Evolutionary conservation across 2,329 filamentous ascomycete species (phyloP).

Genomic region (Elsinoe ampelina): DNA sequence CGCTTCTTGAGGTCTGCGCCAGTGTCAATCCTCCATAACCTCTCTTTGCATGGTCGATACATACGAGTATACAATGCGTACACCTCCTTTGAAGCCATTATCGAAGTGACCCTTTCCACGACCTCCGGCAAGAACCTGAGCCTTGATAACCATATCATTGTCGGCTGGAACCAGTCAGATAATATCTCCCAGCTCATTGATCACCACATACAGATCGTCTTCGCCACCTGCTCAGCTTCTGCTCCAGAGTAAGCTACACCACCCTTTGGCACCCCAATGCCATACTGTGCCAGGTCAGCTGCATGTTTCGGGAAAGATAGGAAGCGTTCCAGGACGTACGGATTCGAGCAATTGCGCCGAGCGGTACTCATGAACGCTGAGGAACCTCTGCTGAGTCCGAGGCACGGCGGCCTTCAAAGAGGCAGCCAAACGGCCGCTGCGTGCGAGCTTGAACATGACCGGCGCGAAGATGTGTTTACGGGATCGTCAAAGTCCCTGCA

Average conservation of each 20-base stretch:
- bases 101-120: slow-evolving; percentile 97
- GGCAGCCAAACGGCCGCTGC: slow-evolving; percentile 70
- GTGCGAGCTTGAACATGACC: slow-evolving; percentile 77
- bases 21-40: not conserved
- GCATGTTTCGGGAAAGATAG: slow-evolving; percentile 20
- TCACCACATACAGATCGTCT: slow-evolving; percentile 60
- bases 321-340: slow-evolving; percentile 32
- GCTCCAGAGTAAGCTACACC: slow-evolving; percentile 70
- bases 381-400: slow-evolving; percentile 69
- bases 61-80: slow-evolving; percentile 94
- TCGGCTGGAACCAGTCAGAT: slow-evolving; percentile 42
- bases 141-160: slow-evolving; percentile 99
- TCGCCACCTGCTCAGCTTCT: slow-evolving; percentile 87
- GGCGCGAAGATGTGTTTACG: slow-evolving; percentile 9
- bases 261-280: slow-evolving; percentile 84
- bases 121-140: slow-evolving; percentile 93
- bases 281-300: slow-evolving; percentile 56
- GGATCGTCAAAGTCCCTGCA: slow-evolving; percentile 10
- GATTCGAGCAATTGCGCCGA: slow-evolving; percentile 80
- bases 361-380: slow-evolving; percentile 97
- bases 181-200: not conserved
- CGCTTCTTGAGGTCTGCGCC: slow-evolving; percentile 64
- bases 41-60: slow-evolving; percentile 22
- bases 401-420: slow-evolving; percentile 58
- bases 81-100: slow-evolving; percentile 97